Base-by-base conservation (phyloP, 2,329 filamentous ascomycete genomes). In the Onygenales sp. region DNA sequence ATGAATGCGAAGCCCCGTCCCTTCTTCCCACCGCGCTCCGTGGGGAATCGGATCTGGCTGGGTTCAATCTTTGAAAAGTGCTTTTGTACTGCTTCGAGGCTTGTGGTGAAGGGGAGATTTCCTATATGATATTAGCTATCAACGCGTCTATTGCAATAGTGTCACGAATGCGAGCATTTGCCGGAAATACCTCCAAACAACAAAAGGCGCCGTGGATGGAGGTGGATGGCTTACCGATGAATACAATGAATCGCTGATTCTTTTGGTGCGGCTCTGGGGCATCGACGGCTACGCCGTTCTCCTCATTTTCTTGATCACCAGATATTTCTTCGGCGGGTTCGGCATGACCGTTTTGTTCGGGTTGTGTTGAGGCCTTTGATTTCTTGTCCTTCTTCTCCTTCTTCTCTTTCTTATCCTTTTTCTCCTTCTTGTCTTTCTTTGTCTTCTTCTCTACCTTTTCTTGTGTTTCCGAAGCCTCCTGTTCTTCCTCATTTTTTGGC, bases 81-180 rank as follows among this genome's bases (percentile, higher is more conserved):
- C 54, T 80, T 76, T 54, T 74, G 73, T 57, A 97, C 80, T 43
- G 82, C 77, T 49, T 80, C 80, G 50, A 79, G 78, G 3, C 86
- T 95, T 42, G 89, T 87, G 57, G 79, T 84, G 79, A 83, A 96
- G 49, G 92, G 92, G 5, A 97, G 85, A 73, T 96, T 96, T 68
- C 92, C 89, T 80, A 60, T 14, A 55, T 59, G 36, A 59, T 27
- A 35, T 54, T 58, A 56, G 55, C 58, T 53, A 39, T 39, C 36
- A 39, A 41, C 14, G 21, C 21, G 3, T 27, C 21, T 1, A 27
- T 1, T 27, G 21, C 21, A 1, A 27, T 27, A 27, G 21, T 27
- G 1, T 1, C 21, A 27, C 21, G 21, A 1, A 27, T 27, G 21
- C n/a, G n/a, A n/a, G n/a, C n/a, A n/a, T n/a, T n/a, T n/a, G n/a